Evolutionary conservation across 2,329 filamentous ascomycete species (phyloP), one percentile per base, ranked within the genome.

Genomic region (Eutypa lata): DNA sequence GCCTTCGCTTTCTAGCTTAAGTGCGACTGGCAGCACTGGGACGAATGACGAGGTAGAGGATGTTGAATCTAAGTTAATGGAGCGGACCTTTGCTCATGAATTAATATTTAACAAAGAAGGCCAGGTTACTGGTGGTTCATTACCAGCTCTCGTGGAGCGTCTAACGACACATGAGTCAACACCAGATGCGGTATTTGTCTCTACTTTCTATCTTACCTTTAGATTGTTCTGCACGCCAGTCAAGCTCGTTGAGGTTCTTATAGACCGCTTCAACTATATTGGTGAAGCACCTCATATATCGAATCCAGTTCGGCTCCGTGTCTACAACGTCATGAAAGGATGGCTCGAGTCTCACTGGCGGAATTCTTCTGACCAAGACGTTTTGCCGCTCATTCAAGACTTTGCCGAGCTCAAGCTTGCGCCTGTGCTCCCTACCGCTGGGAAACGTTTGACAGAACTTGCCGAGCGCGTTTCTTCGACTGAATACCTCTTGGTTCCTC

Each of bases 281-380:
- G 88, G 84, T 13, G 88, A 94, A 54, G 89, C 87, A 47, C 83
- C 86, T 21, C 81, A 86, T 53, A 82, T 92, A 57, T 86, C 91
- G 21, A 82, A 80, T 2, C 90, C 93, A 0, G 93, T 97, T 21
- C 86, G 92, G 48, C 76, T 99, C 47, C 85, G 94, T 49, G 91
- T 97, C 1, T 97, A 95, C 76, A 97, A 99, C 68, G 87, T 91
- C 52, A 91, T 99, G 79, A 99, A 99, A 72, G 89, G 90, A 42
- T 99, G 94, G 94, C 77, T 99, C 19, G 94, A 97, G 73, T 94
- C 89, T 7, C 91, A 99, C 71, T 99, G 94, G 93, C 85, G 89
- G 47, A 84, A 90, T 57, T 84, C 91, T 54, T 85, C 86, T 11
- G 94, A 99, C 67, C 82, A 83, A 50, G 80, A 84, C 13, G 91